Evolutionary conservation across 805 yeast genomes (phyloP).

Genomic region (Metschnikowia henanensis): DNA sequence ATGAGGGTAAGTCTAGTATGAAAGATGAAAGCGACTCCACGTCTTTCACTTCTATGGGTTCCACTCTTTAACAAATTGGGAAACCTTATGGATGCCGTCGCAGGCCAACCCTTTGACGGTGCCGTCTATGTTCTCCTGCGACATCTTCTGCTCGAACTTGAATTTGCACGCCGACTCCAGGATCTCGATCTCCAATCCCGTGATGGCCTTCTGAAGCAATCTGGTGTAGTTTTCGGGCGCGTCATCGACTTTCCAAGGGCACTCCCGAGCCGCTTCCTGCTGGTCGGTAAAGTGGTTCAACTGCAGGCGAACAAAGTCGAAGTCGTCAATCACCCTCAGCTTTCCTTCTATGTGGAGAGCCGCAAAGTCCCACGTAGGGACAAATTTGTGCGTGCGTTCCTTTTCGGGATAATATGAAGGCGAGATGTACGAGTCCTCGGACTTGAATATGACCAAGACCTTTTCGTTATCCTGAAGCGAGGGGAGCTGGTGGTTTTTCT

Average conservation of each 20-base stretch:
- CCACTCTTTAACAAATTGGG: conserved; percentile 23
- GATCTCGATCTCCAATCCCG: conserved; percentile 56
- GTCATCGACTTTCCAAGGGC: conserved; percentile 55
- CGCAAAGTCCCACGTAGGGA: conserved; percentile 72
- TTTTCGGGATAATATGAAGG: conserved; percentile 62
- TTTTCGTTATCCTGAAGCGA: conserved; percentile 37
- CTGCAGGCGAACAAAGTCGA: conserved; percentile 46
- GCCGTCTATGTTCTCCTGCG: conserved; percentile 48
- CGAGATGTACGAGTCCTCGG: conserved; percentile 51
- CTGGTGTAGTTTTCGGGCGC: conserved; percentile 52
- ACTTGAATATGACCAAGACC: conserved; percentile 52
- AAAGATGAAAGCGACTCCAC: too few species aligned
- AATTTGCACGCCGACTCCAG: conserved; percentile 48
- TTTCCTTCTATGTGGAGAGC: conserved; percentile 56
- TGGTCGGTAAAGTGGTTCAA: conserved; percentile 45
- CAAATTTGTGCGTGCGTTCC: conserved; percentile 55
- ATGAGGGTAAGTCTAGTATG: too few species aligned
- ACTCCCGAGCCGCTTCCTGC: conserved; percentile 43
- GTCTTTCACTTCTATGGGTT: conserved; percentile 17
- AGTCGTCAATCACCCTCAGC: conserved; percentile 44
- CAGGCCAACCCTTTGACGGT: conserved; percentile 46
- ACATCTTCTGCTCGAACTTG: conserved; percentile 56
- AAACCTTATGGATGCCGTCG: conserved; percentile 32
- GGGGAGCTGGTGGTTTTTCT: conserved; percentile 50
- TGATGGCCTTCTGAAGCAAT: conserved; percentile 47